Conservation (phyloP, 78 protist species). For the Salpingoeca rosetta region DNA sequence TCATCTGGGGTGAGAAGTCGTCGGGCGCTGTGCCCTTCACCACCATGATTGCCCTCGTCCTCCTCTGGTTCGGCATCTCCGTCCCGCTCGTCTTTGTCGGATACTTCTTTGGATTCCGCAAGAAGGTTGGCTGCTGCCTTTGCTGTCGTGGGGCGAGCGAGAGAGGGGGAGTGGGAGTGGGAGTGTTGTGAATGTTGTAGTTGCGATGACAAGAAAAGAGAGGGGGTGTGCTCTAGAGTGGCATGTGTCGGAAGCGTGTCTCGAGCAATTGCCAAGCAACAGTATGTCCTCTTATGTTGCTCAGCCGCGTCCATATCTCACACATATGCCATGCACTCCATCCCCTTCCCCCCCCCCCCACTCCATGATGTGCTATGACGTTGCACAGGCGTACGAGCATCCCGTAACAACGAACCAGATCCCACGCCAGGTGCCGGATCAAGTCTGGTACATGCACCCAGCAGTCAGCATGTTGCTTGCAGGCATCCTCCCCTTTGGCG, state of each 20-base stretch:
- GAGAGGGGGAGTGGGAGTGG: too few species aligned
- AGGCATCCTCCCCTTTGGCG: slow-evolving; percentile 90
- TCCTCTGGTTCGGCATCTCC: slow-evolving; percentile 82
- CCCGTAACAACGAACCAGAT: slow-evolving; percentile 82
- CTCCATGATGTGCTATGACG: too few species aligned
- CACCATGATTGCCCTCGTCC: slow-evolving; percentile 53
- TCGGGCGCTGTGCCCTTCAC: slow-evolving; percentile 76
- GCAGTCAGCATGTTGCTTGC: slow-evolving; percentile 56
- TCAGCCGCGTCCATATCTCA: too few species aligned
- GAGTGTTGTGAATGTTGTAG: too few species aligned
- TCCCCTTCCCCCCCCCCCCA: neutral
- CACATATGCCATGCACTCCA: too few species aligned
- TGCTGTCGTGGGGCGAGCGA: too few species aligned
- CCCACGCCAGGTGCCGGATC: slow-evolving; percentile 70
- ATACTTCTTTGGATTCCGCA: slow-evolving; percentile 72
- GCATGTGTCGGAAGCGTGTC: too few species aligned
- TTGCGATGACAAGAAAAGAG: too few species aligned
- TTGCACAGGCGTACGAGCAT: slow-evolving; percentile 10
- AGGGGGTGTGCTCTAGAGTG: neutral
- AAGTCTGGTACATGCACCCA: slow-evolving; percentile 80
- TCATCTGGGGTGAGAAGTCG: slow-evolving; percentile 66
- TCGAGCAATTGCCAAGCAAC: too few species aligned
- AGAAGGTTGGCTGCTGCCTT: slow-evolving; percentile 8
- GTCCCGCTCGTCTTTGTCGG: slow-evolving; percentile 88
- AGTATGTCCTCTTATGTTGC: too few species aligned